phyloP scores from a whole-genome alignment of 768 basidiomycete genomes.

The Phanerochaete carnosa region DNA sequence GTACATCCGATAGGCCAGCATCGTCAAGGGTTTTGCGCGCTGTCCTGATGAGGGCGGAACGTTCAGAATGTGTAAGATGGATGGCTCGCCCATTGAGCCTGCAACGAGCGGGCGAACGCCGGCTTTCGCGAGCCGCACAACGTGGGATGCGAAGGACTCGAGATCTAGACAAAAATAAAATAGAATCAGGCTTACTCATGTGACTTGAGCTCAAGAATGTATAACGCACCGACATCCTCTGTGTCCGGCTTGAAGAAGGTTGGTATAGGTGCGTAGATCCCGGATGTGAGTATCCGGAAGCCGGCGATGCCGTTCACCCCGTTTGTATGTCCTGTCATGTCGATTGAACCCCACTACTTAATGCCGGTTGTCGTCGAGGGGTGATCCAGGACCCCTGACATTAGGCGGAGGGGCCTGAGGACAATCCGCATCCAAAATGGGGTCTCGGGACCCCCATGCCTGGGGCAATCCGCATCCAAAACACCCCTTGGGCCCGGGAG shows the following conservation, averaged over 20 bases:
- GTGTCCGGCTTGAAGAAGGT: conserved; percentile 75
- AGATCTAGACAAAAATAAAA: conserved; percentile 28
- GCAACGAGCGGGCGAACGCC: conserved; percentile 35
- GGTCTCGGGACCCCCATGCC: too few species aligned
- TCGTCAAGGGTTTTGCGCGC: conserved; percentile 69
- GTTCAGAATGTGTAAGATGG: conserved; percentile 42
- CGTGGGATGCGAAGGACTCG: conserved; percentile 36
- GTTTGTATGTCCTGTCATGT: conserved; percentile 2
- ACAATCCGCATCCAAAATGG: too few species aligned
- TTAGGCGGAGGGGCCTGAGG: too few species aligned
- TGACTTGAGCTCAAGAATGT: not conserved
- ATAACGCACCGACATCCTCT: conserved; percentile 76
- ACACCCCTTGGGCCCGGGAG: too few species aligned
- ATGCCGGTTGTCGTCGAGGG: too few species aligned
- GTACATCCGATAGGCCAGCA: conserved; percentile 53
- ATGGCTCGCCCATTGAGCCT: conserved; percentile 50
- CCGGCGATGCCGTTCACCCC: conserved; percentile 15
- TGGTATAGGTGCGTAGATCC: conserved; percentile 84
- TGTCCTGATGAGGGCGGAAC: conserved; percentile 20
- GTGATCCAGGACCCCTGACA: too few species aligned
- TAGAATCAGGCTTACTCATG: not conserved
- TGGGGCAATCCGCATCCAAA: too few species aligned
- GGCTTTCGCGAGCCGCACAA: conserved; percentile 37
- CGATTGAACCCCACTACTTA: too few species aligned
- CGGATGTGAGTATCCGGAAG: conserved; percentile 60